A percentile compares a stretch with the other conserved stretches of the same genome.
Conservation (phyloP, 768 basidiomycete species). For the Chalciporus chontae region DNA sequence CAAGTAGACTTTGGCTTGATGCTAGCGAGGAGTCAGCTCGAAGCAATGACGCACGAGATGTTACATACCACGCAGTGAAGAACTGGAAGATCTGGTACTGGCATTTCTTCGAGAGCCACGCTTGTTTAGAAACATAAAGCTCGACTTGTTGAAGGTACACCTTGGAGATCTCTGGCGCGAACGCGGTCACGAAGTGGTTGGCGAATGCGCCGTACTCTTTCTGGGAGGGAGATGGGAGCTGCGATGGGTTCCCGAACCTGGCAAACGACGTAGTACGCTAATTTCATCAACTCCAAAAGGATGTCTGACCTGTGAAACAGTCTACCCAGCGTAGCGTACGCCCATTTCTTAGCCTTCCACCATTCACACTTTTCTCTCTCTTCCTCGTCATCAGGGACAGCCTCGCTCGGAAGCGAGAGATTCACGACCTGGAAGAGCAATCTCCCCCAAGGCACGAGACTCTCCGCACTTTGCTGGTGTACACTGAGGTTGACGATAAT, state of each 20-base stretch:
- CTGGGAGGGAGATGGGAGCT: slow-evolving; percentile 71
- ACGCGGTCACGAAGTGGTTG: slow-evolving; percentile 68
- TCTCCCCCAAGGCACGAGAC: slow-evolving; percentile 84
- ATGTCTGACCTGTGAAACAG: slow-evolving; percentile 65
- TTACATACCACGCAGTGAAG: slow-evolving; percentile 78
- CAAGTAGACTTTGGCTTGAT: slow-evolving; percentile 94
- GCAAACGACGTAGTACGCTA: slow-evolving; percentile 3
- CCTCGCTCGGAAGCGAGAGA: slow-evolving; percentile 59
- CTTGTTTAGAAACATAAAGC: slow-evolving; percentile 66
- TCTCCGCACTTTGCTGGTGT: slow-evolving; percentile 73
- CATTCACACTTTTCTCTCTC: slow-evolving; percentile 77
- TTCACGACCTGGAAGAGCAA: slow-evolving; percentile 80
- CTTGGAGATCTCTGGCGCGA: slow-evolving; percentile 86
- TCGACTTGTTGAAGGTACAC: slow-evolving; percentile 67
- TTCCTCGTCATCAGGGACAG: slow-evolving; percentile 68
- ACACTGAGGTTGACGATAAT: slow-evolving; percentile 68
- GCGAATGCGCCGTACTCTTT: slow-evolving; percentile 69
- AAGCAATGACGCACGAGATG: background rate
- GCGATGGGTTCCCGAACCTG: slow-evolving; percentile 85
- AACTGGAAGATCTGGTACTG: slow-evolving; percentile 82
- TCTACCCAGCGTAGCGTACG: slow-evolving; percentile 73
- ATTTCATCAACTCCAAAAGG: background rate
- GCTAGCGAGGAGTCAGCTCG: slow-evolving; percentile 39
- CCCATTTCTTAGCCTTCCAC: slow-evolving; percentile 96
- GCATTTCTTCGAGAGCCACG: slow-evolving; percentile 80